Conservation (phyloP, 495 filamentous ascomycete genomes). For the Neurospora intermedia region DNA sequence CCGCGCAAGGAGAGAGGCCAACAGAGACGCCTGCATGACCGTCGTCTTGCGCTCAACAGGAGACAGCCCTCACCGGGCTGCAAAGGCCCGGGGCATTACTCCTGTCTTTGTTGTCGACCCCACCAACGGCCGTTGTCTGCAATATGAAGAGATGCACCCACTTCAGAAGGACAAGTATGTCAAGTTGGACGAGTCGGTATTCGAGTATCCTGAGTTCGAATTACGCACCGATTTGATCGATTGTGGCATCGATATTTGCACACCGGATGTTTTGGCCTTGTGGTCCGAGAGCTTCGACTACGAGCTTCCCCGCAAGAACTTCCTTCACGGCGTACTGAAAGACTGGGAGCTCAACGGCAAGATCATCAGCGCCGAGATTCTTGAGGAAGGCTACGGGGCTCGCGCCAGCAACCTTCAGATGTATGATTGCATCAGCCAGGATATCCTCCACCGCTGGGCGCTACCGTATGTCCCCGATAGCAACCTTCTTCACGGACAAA, state of each 20-base stretch:
- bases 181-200: constrained; percentile 51
- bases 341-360: constrained; percentile 96
- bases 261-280: constrained; percentile 82
- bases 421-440: constrained; percentile 83
- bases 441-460: constrained; percentile 81
- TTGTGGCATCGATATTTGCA: constrained; percentile 95
- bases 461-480: constrained; percentile 88
- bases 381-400: constrained; percentile 70
- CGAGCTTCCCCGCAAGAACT: constrained; percentile 76
- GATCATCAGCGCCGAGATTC: constrained; percentile 83
- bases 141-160: constrained; percentile 72
- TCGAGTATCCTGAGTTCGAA: constrained; percentile 61
- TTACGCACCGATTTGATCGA: constrained; percentile 84
- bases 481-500: constrained; percentile 67
- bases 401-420: constrained; percentile 75
- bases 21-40: constrained; percentile 98
- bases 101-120: constrained; percentile 85
- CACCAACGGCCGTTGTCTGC: constrained; percentile 67
- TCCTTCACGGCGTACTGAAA: constrained; percentile 83
- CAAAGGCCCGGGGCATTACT: constrained; percentile 58
- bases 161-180: constrained; percentile 43
- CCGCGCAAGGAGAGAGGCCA: constrained; percentile 64
- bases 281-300: constrained; percentile 99
- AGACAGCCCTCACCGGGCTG: constrained; percentile 48
- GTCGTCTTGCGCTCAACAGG: constrained; percentile 79